Conservation (phyloP, 768 basidiomycete species). For the Calocybe gangraenosa region DNA sequence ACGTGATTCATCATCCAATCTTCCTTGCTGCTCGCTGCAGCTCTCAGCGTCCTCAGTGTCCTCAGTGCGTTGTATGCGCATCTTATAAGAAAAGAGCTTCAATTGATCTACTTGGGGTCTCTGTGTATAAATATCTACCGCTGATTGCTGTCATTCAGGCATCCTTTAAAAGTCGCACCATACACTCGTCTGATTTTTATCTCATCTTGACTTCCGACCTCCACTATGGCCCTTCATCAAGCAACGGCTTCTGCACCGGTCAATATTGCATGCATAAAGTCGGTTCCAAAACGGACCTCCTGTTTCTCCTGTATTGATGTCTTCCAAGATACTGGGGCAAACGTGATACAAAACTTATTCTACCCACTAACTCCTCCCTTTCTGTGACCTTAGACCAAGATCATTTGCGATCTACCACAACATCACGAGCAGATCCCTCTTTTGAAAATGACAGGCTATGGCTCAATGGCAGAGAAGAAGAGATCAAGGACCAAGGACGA, state of each 20-base stretch:
- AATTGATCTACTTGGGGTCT: slow-evolving; percentile 4
- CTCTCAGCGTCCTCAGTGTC: too few relatives aligned
- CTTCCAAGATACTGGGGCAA: slow-evolving; percentile 95
- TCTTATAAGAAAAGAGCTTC: neutral
- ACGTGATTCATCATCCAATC: slow-evolving; percentile 10
- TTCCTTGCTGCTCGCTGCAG: too few relatives aligned
- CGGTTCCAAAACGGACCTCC: slow-evolving; percentile 13
- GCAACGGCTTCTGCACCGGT: slow-evolving; percentile 92
- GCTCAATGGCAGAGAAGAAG: slow-evolving; percentile 92
- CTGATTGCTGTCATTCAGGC: slow-evolving; percentile 12
- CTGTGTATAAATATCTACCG: slow-evolving; percentile 4
- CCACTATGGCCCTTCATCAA: slow-evolving; percentile 61
- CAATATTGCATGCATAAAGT: slow-evolving; percentile 99
- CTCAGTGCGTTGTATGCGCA: too few relatives aligned
- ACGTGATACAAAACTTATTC: slow-evolving; percentile 89
- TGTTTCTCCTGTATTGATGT: slow-evolving; percentile 6
- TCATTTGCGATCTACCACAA: slow-evolving; percentile 90
- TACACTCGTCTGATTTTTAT: slow-evolving; percentile 11
- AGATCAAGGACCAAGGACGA: slow-evolving; percentile 78
- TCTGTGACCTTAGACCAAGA: slow-evolving; percentile 97
- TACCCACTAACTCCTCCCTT: slow-evolving; percentile 98
- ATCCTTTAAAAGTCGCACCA: slow-evolving; percentile 8
- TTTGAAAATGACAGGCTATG: slow-evolving; percentile 81
- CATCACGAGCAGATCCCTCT: slow-evolving; percentile 75
- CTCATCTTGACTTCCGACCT: slow-evolving; percentile 18